These are phyloP conservation scores for Eremothecium cymbalariae DNA, from an alignment of 1,139 yeast genomes.

Conservation along the genomic window DNA sequence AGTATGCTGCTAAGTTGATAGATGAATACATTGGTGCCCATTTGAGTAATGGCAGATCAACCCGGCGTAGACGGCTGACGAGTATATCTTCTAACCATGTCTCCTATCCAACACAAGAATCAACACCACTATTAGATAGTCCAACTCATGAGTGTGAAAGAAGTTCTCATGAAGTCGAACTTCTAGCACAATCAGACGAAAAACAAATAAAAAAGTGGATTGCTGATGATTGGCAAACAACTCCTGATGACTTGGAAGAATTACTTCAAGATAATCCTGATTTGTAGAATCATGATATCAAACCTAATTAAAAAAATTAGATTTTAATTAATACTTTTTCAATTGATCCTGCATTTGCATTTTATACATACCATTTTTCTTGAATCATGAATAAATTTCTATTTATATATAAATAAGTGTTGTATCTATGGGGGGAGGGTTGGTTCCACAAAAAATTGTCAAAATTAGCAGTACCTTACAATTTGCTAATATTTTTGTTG, in stretches of 20 bases:
- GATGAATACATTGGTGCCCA: slow-evolving; percentile 24
- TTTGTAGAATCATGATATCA: too few species aligned
- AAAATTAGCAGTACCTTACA: too few species aligned
- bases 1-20: slow-evolving; percentile 25
- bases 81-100: slow-evolving; percentile 2
- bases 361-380: too few species aligned
- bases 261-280: slow-evolving; percentile 16
- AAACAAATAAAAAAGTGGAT: slow-evolving; percentile 30
- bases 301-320: too few species aligned
- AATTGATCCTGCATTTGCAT: too few species aligned
- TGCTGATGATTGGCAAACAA: slow-evolving; percentile 30
- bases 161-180: slow-evolving; percentile 7
- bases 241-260: slow-evolving; percentile 39
- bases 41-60: slow-evolving; percentile 11
- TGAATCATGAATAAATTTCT: too few species aligned
- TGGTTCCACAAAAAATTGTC: too few species aligned
- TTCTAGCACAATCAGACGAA: slow-evolving; percentile 24
- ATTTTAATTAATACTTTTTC: too few species aligned
- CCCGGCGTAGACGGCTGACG: background rate
- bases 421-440: too few species aligned
- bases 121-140: slow-evolving; percentile 4
- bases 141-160: slow-evolving; percentile 7
- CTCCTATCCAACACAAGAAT: slow-evolving; percentile 5
- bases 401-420: too few species aligned
- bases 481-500: too few species aligned